Percentiles rank a stretch among this genome's conserved stretches.
Evolutionary conservation across 768 basidiomycete species (phyloP).

Genomic region (Russula abietina): DNA sequence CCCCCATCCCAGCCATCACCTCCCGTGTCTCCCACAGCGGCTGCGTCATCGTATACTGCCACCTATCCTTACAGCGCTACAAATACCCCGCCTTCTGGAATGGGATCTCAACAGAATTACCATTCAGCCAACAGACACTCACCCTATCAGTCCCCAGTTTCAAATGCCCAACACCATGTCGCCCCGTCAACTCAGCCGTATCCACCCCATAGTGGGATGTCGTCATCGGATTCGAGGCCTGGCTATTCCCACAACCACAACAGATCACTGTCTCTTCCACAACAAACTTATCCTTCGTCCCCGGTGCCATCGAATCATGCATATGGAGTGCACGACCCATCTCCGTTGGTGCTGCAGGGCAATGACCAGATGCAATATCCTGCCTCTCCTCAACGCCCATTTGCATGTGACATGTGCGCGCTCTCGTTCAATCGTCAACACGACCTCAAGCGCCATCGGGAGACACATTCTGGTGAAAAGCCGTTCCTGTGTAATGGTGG

Average conservation of each 20-base stretch:
- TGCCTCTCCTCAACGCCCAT: conserved; percentile 37
- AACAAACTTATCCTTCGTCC: background rate
- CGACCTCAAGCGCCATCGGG: conserved; percentile 77
- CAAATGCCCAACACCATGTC: conserved; percentile 1
- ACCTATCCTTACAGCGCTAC: conserved; percentile 14
- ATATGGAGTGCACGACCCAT: conserved; percentile 15
- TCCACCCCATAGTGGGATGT: conserved; percentile 12
- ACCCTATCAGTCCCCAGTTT: conserved; percentile 9
- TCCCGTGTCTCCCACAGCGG: conserved; percentile 11
- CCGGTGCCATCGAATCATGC: conserved; percentile 5
- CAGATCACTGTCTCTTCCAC: conserved; percentile 20
- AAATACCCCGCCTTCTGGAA: conserved; percentile 8
- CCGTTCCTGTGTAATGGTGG: conserved; percentile 78
- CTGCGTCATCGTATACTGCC: conserved; percentile 5
- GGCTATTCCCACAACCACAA: conserved; percentile 20
- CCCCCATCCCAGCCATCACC: conserved; percentile 16
- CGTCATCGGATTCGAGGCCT: conserved; percentile 12
- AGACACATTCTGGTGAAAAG: conserved; percentile 82
- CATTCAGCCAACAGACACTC: conserved; percentile 12
- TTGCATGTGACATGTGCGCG: conserved; percentile 52
- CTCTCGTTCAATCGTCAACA: conserved; percentile 83
- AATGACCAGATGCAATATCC: conserved; percentile 32
- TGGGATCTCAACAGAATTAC: conserved; percentile 13
- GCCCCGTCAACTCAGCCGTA: conserved; percentile 11
- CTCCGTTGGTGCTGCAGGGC: conserved; percentile 25